Conservation (phyloP, 495 filamentous ascomycete species). For the Darksidea phi region DNA sequence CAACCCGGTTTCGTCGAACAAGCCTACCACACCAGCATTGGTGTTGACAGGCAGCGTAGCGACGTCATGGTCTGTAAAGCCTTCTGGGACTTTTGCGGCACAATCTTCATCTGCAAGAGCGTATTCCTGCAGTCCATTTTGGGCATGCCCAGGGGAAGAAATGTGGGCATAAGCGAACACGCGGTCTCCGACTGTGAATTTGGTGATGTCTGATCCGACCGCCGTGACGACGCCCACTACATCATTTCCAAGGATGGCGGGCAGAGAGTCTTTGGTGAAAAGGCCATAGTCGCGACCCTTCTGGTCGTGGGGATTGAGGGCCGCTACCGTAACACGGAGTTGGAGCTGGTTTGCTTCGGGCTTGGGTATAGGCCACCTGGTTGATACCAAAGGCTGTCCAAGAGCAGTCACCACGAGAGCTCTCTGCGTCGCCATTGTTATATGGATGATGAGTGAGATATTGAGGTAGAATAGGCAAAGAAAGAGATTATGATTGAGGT, state of each 20-base stretch:
- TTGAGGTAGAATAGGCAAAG: too few species aligned
- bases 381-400: neutral
- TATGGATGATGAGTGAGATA: too few species aligned
- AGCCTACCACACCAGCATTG: slow-evolving; percentile 34
- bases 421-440: slow-evolving; percentile 13
- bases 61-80: slow-evolving; percentile 36
- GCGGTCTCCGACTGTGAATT: slow-evolving; percentile 30
- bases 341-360: slow-evolving; percentile 32
- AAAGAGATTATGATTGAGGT: too few species aligned
- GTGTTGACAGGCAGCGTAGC: slow-evolving; percentile 39
- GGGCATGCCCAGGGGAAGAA: neutral
- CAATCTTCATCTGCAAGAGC: slow-evolving; percentile 30
- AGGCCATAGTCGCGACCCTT: slow-evolving; percentile 38
- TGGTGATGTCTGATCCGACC: slow-evolving; percentile 34
- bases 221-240: slow-evolving; percentile 36
- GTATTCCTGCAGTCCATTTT: slow-evolving; percentile 40
- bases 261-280: slow-evolving; percentile 33
- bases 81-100: slow-evolving; percentile 32
- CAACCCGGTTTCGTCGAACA: slow-evolving; percentile 36
- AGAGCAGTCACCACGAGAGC: slow-evolving; percentile 24
- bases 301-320: slow-evolving; percentile 41
- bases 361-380: slow-evolving; percentile 34
- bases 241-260: slow-evolving; percentile 36
- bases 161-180: slow-evolving; percentile 18
- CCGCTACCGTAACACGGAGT: slow-evolving; percentile 38